Evolutionary conservation across 2,329 filamentous ascomycete genomes (phyloP).

Genomic region (Hypocreales sp.): DNA sequence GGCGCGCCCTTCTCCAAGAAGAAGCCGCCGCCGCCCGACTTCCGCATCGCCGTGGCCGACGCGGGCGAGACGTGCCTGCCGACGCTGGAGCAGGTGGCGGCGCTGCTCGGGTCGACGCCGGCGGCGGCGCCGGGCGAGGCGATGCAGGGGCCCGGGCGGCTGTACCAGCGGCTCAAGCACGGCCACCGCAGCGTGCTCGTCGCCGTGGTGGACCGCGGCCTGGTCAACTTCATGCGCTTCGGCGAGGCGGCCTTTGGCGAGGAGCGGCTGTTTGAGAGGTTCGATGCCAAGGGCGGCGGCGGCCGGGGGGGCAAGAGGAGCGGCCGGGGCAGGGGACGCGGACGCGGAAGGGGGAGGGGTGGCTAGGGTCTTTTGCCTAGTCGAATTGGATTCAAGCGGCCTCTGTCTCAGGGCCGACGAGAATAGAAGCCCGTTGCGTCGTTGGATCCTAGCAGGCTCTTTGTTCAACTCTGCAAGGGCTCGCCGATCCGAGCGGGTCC

Average conservation of each 20-base stretch:
- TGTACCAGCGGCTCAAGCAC: conserved; percentile 71
- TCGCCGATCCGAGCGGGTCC: no score
- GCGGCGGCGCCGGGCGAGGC: conserved; percentile 39
- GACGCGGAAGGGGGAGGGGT: conserved; percentile 4
- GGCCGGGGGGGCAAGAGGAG: conserved; percentile 25
- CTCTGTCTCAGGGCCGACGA: no score
- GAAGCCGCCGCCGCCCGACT: conserved; percentile 65
- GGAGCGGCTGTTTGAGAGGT: conserved; percentile 54
- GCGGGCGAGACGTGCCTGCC: conserved; percentile 58
- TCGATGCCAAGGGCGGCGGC: conserved; percentile 23
- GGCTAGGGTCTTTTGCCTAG: no score
- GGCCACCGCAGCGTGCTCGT: conserved; percentile 73
- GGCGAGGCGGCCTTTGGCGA: conserved; percentile 66
- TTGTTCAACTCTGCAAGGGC: no score
- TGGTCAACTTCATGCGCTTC: conserved; percentile 76
- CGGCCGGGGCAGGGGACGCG: conserved; percentile 12
- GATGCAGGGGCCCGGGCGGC: conserved; percentile 25
- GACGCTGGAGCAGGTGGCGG: conserved; percentile 52
- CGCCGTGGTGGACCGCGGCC: conserved; percentile 76
- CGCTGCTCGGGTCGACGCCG: conserved; percentile 59
- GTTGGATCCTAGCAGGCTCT: no score
- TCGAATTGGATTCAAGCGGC: no score
- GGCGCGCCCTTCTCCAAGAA: conserved; percentile 58
- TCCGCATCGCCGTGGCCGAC: conserved; percentile 69
- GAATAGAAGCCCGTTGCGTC: no score